phyloP scores from a whole-genome alignment of 2,329 filamentous ascomycete species.

The Dactylellina sp. region DNA sequence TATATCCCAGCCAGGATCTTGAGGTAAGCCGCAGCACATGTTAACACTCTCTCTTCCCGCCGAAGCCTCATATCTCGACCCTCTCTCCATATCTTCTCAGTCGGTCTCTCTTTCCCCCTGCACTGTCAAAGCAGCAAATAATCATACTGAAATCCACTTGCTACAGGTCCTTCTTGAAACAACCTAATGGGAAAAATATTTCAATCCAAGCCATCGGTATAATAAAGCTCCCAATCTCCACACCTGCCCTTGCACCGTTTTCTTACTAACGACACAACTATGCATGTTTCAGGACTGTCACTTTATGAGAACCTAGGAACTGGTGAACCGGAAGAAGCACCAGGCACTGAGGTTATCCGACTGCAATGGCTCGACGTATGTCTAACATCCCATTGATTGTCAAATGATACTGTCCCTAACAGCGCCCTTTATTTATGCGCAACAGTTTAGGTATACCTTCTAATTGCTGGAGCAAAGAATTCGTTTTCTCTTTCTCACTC shows the following conservation, averaged over 20 bases:
- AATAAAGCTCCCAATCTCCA: neutral
- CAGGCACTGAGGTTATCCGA: conserved; percentile 93
- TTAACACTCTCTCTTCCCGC: neutral
- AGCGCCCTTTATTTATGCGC: too few species aligned
- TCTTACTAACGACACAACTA: neutral
- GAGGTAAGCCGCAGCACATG: conserved; percentile 68
- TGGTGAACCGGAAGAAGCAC: conserved; percentile 75
- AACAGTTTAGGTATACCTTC: conserved; percentile 38
- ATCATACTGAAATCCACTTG: neutral
- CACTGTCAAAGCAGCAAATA: neutral
- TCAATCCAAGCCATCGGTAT: conserved; percentile 95
- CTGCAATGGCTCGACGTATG: conserved; percentile 97
- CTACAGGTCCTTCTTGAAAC: conserved; percentile 86
- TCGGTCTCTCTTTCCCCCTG: too few species aligned
- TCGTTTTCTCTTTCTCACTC: neutral
- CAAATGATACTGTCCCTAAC: neutral
- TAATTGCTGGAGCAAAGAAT: neutral
- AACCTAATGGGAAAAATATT: conserved; percentile 87
- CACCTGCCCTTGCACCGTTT: too few species aligned
- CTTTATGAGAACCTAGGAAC: conserved; percentile 85
- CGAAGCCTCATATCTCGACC: neutral
- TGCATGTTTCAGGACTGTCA: conserved; percentile 70
- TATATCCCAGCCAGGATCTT: conserved; percentile 97
- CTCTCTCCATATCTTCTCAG: too few species aligned
- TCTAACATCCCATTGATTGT: neutral